Base-by-base conservation (phyloP, 345 rosid species). In the Dimocarpus longan region DNA sequence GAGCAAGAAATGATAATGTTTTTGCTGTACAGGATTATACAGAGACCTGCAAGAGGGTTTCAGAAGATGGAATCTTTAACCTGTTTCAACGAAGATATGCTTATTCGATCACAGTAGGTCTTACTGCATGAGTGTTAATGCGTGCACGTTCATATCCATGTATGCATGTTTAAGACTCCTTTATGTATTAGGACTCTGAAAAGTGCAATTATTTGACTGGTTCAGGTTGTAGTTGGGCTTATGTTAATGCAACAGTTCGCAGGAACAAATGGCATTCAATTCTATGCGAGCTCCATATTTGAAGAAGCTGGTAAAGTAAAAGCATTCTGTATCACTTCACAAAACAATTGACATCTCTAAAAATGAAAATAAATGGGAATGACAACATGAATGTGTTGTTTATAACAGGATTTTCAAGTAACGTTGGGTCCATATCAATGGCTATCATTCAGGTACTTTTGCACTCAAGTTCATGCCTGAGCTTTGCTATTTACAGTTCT, bases 171-270 rank as follows among this genome's bases (percentile, higher is more conserved):
- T 32, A 32, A 32, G 3, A 32, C 37, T 46, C 52, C 52, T 46
- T 7, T 46, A 46, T 46, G 52, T 46, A 46, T 46, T 11, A 4
- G 5, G 12, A 8, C 52, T 6, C 52, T 5, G 52, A 46, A 46
- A 46, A 10, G 6, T 46, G 52, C 5, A 46, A 50, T 22, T 16
- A 66, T 6, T 12, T 16, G 48, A 67, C 37, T 24, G 5, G 52
- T 76, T 73, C 62, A 90, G 95, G 89, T 91, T 77, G 95, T 89
- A 37, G 87, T 91, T 71, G 93, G 92, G 46, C 81, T 94, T 74
- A 94, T 92, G 93, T 89, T 82, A 71, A 82, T 94, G 82, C 98
- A 93, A 81, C 92, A 92, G 60, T 88, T 94, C 62, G 94, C 95
- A 76, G 98, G 98, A 63, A 90, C 89, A 65, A 86, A 77, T 54